Percentiles rank a stretch among this genome's conserved stretches.
Evolutionary conservation across 257 asterid species (phyloP).

Genomic region (Orobanche coerulescens): DNA sequence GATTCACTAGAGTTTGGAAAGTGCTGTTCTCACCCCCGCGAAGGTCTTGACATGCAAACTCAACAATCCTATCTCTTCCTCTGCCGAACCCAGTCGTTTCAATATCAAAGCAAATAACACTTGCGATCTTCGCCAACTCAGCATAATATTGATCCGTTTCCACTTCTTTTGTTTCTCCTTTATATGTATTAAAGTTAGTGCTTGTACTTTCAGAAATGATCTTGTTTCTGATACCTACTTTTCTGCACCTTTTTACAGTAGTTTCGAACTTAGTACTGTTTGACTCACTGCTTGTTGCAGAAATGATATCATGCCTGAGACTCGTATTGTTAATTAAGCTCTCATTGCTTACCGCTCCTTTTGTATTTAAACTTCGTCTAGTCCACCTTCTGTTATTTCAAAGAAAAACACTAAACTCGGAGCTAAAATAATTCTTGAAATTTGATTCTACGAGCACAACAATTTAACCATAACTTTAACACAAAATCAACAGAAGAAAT

Average conservation of each 20-base stretch:
- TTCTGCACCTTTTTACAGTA: constrained; percentile 26
- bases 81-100: constrained; percentile 84
- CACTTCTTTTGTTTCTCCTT: constrained; percentile 26
- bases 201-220: constrained; percentile 26
- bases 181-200: constrained; percentile 22
- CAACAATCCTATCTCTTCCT: constrained; percentile 53
- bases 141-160: constrained; percentile 38
- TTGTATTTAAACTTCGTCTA: constrained; percentile 41
- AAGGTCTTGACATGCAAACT: constrained; percentile 85
- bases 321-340: constrained; percentile 28
- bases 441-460: too few relatives aligned
- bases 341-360: constrained; percentile 38
- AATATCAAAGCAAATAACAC: constrained; percentile 60
- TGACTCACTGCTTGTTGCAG: constrained; percentile 22
- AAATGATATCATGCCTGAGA: constrained; percentile 24
- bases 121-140: constrained; percentile 54
- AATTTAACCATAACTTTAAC: neutral
- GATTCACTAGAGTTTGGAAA: constrained; percentile 82
- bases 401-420: too few relatives aligned
- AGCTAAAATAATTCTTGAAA: too few relatives aligned
- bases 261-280: constrained; percentile 26
- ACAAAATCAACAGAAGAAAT: too few relatives aligned
- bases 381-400: constrained; percentile 49
- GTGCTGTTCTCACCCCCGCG: constrained; percentile 83
- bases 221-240: constrained; percentile 26